Evolutionary conservation across 192 early-diverging fungal genomes (phyloP).

Genomic region (Coemansia sp.): DNA sequence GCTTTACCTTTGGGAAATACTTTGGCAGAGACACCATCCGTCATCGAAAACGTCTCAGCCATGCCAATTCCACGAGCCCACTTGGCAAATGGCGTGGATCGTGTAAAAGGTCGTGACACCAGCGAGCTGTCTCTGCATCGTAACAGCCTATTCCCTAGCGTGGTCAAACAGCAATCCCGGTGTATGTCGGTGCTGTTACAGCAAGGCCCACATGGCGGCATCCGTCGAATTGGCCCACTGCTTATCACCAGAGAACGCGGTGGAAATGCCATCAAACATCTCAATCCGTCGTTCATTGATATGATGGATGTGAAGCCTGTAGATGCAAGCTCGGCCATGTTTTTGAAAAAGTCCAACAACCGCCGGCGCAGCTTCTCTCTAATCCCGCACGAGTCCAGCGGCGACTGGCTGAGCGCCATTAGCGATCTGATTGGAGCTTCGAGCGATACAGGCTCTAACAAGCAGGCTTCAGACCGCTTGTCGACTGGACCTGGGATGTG

Average conservation of each 20-base stretch:
- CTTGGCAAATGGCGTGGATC: neutral
- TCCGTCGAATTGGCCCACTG: conserved; percentile 43
- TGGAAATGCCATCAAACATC: conserved; percentile 26
- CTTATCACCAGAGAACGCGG: conserved; percentile 45
- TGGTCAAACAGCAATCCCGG: conserved; percentile 48
- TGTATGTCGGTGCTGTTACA: conserved; percentile 48
- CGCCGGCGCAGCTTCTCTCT: conserved; percentile 45
- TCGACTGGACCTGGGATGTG: conserved; percentile 44
- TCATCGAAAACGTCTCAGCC: too few relatives aligned
- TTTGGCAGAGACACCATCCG: too few relatives aligned
- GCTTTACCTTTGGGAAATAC: too few relatives aligned
- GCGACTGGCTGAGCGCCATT: conserved; percentile 30
- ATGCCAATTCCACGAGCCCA: conserved; percentile 1
- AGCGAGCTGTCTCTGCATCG: conserved; percentile 20
- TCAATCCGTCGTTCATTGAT: conserved; percentile 48
- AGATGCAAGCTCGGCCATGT: conserved; percentile 21
- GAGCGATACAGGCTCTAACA: conserved; percentile 3
- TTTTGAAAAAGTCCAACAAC: conserved; percentile 42
- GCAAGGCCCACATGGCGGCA: conserved; percentile 50
- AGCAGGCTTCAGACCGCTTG: conserved; percentile 6
- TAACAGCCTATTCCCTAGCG: conserved; percentile 48
- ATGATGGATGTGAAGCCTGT: conserved; percentile 53
- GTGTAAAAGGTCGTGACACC: conserved; percentile 6
- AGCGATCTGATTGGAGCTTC: conserved; percentile 10
- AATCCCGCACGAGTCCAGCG: conserved; percentile 13